Conservation (phyloP, 352 stramenopile genomes). For the Thalassiosira livingstoniorum region DNA sequence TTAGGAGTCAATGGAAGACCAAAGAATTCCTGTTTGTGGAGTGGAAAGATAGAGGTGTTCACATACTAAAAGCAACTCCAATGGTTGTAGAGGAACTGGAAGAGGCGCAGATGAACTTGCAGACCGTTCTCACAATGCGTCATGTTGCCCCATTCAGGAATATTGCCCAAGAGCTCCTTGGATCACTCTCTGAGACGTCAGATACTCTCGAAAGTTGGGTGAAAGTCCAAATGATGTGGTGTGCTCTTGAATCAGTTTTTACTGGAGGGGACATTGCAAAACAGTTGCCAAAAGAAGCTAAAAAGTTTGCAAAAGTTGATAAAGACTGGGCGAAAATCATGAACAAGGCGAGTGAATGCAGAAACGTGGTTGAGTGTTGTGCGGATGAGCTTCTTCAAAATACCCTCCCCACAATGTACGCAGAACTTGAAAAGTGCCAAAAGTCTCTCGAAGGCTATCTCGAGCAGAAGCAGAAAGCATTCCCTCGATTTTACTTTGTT, state of each 20-base stretch:
- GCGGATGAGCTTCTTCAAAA: conserved; percentile 97
- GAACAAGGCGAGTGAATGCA: conserved; percentile 88
- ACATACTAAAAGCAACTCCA: conserved; percentile 95
- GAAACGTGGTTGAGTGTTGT: conserved; percentile 88
- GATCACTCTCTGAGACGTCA: conserved; percentile 94
- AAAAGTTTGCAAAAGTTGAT: conserved; percentile 98
- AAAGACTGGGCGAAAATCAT: conserved; percentile 99
- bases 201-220: conserved; percentile 98
- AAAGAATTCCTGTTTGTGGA: conserved; percentile 96
- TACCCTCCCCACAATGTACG: conserved; percentile 96
- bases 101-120: conserved; percentile 97
- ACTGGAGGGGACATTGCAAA: conserved; percentile 98
- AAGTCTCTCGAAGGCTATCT: conserved; percentile 98
- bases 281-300: conserved; percentile 98
- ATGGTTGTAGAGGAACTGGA: conserved; percentile 97
- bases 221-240: conserved; percentile 98
- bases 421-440: conserved; percentile 97
- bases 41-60: conserved; percentile 93
- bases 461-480: conserved; percentile 98
- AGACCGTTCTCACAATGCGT: conserved; percentile 98
- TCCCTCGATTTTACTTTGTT: conserved; percentile 99
- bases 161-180: conserved; percentile 93
- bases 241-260: conserved; percentile 97
- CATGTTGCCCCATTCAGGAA: conserved; percentile 97
- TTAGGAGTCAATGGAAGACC: conserved; percentile 92